Evolutionary conservation across 805 yeast species (phyloP), one percentile per base, ranked within the genome.

Genomic region (Candida sithepensis): DNA sequence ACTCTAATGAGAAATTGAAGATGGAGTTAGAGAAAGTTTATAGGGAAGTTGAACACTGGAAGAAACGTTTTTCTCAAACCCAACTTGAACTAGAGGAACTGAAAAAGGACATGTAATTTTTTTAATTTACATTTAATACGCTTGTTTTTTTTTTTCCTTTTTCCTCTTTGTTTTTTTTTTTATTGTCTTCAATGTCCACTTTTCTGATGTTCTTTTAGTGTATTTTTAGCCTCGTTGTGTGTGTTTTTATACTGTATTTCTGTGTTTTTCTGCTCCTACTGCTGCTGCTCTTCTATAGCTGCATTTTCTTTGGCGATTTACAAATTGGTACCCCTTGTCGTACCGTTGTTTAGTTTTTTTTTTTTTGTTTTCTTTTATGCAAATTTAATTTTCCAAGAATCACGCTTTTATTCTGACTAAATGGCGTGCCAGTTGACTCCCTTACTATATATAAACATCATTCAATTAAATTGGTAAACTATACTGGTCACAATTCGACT

Each of bases 1-100:
- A 87, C 38, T 81, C 90, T 13, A 92, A 91, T 70, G 96, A 89
- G 60, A 86, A 88, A 68, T 77, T 92, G 65, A 90, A 89, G 70
- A 78, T 76, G 46, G 97, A 91, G 69, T 77, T 92, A 59, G 96
- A 88, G 57, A 83, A 88, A 62, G 95, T 97, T 14, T 92, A 92
- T 74, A 78, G 96, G 56, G 97, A 91, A 63, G 83, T 87, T 47
- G 97, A 92, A 63, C 84, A 78, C 52, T 85, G 90, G 82, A 87
- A 90, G 64, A 75, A 75, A 60, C 68, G 67, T 46, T 66, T 62
- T 45, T 56, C 56, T 37, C 46, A 55, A 39, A 50, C 49, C 36
- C 52, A 56, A 45, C 49, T 48, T 38, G 55, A 54, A 42, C 32
- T 51, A 4, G 44, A 32, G 5, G 51, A 47, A 28, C 39, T 50